A percentile compares a stretch with the other conserved stretches of the same genome.
Evolutionary conservation across 73 alveolate species (phyloP).

Genomic region (Halteria grandinella): DNA sequence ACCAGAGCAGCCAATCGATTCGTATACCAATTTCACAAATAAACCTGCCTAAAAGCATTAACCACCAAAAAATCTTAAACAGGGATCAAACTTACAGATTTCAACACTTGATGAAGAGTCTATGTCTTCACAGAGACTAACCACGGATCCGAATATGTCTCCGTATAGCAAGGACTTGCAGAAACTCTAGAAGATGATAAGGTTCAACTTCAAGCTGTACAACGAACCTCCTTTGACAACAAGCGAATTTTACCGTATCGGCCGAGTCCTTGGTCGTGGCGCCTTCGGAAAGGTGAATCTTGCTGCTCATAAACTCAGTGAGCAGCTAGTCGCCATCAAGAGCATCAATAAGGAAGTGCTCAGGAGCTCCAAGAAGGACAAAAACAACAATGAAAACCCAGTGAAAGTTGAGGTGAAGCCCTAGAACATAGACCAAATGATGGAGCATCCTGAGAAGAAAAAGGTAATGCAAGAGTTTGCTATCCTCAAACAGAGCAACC

Average conservation of each 20-base stretch:
- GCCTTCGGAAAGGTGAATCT: conserved; percentile 78
- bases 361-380: too few relatives aligned
- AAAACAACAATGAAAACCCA: background rate
- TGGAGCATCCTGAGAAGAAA: conserved; percentile 39
- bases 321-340: conserved; percentile 54
- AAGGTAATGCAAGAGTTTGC: conserved; percentile 58
- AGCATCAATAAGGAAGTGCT: conserved; percentile 38
- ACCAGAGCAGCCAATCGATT: background rate
- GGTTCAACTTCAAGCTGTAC: conserved; percentile 9
- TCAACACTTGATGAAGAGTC: conserved; percentile 8
- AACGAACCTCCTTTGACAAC: conserved; percentile 54
- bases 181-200: conserved; percentile 23
- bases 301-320: conserved; percentile 64
- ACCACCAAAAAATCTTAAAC: too few relatives aligned
- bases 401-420: too few relatives aligned
- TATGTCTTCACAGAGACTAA: background rate
- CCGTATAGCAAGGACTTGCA: conserved; percentile 19
- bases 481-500: conserved; percentile 71
- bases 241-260: conserved; percentile 64
- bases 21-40: background rate
- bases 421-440: too few relatives aligned
- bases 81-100: too few relatives aligned
- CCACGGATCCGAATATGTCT: conserved; percentile 41
- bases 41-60: too few relatives aligned
- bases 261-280: conserved; percentile 69